A percentile compares a stretch with the other conserved stretches of the same genome.
Conservation (phyloP, 2,329 filamentous ascomycete genomes). For the Arthrinium phaeospermum region DNA sequence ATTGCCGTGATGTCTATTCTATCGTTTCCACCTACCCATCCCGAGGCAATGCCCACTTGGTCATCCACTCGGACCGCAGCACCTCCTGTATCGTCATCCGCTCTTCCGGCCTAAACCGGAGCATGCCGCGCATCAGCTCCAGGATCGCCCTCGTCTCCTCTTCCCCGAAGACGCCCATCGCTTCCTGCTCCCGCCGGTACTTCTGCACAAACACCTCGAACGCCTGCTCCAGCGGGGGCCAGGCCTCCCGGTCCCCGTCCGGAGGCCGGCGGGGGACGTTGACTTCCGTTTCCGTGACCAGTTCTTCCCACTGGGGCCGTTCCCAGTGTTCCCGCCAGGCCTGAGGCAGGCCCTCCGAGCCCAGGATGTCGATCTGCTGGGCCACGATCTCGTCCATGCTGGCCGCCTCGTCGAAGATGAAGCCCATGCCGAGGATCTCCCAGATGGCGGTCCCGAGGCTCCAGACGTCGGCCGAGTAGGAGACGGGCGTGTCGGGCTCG, state of each 20-base stretch:
- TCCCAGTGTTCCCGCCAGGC: conserved; percentile 5
- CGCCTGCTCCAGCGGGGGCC: background rate
- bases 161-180: background rate
- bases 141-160: background rate
- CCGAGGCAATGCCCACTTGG: conserved; percentile 7
- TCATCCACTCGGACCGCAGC: conserved; percentile 5
- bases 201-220: background rate
- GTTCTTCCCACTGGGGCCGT: background rate
- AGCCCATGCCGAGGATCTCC: background rate
- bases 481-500: conserved; percentile 1
- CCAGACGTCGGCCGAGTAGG: background rate
- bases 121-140: conserved; percentile 2
- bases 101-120: background rate
- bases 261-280: background rate
- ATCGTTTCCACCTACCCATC: background rate
- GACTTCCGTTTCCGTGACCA: background rate
- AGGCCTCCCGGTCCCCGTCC: background rate
- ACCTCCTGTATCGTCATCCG: conserved; percentile 1
- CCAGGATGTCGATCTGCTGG: conserved; percentile 3
- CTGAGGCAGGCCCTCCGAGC: background rate
- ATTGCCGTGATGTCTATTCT: background rate
- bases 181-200: background rate
- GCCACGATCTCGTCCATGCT: conserved; percentile 20
- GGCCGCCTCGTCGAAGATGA: conserved; percentile 39
- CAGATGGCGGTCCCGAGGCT: background rate